phyloP scores from a whole-genome alignment of 2,329 filamentous ascomycete genomes.

The Endoconidiophora polonica region DNA sequence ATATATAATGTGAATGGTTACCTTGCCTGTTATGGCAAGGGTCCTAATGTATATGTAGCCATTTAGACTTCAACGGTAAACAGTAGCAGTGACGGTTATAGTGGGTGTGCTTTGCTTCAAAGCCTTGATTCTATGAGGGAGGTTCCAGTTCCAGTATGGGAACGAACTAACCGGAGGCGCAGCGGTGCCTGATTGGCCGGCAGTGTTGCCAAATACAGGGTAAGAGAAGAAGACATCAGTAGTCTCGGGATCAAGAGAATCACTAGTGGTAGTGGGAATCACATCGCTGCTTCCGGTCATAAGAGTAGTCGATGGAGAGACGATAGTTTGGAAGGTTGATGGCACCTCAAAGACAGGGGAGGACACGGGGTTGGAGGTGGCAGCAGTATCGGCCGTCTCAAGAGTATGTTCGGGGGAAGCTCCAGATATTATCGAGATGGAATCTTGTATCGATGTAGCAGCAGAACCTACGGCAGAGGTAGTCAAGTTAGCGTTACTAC shows the following conservation, averaged over 20 bases:
- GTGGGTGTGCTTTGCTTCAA: not conserved
- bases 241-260: not conserved
- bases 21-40: too few relatives aligned
- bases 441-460: not conserved
- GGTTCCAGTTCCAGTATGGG: too few relatives aligned
- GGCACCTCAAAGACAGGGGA: not conserved
- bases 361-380: too few relatives aligned
- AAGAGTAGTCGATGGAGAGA: not conserved
- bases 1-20: too few relatives aligned
- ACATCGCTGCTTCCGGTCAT: not conserved
- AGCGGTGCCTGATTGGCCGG: conserved; percentile 3
- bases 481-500: not conserved
- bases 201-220: not conserved
- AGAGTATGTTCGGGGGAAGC: conserved; percentile 14
- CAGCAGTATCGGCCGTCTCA: conserved; percentile 23
- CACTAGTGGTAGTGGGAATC: not conserved
- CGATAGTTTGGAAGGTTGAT: not conserved
- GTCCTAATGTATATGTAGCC: too few relatives aligned
- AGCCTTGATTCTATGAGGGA: not conserved
- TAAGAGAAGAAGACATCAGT: not conserved
- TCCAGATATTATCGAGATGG: not conserved
- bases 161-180: not conserved
- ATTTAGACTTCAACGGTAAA: not conserved
- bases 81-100: not conserved
- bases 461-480: not conserved